Base-by-base conservation (phyloP, 108 stramenopile species). In the Pseudonitzschia multiseries region DNA sequence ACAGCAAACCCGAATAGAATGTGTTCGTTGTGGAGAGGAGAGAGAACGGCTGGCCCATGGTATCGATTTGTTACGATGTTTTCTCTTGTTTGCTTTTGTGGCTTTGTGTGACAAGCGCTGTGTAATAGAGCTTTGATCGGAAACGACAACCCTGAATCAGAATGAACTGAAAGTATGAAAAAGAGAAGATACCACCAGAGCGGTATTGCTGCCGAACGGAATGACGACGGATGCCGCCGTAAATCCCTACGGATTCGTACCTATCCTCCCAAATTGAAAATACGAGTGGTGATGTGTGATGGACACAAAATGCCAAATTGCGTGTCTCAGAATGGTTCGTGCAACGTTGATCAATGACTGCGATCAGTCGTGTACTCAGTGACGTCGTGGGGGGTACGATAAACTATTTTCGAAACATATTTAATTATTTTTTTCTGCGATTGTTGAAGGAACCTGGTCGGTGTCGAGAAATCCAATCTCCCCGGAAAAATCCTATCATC, bases 1-100 rank as follows among this genome's bases (percentile, higher is more conserved):
- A 80, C 60, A 89, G 86, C 57, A 93, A 83, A 8, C 92, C 92
- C 24, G 79, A 73, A 74, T 93, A 93, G 72, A 81, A 93, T 62
- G 86, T 87, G 4, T 79, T 44, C 14, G 89, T 89, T 63, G 86
- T 82, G 21, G 75, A 77, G 22, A 79, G 60, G 46, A 79, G 46
- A 41, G 78, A 79, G 41, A 79, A 57, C 24, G 68, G 57, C 62
- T 73, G 78, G 32, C 78, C 78, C 78, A 79, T 79, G 54, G 20
- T 77, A 59, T 59, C 26, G 29, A 26, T 10, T 18, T 48, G 46
- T 48, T 14, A 10, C 18, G 46, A 14, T 59, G n/a, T 27, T 31
- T 6, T 27, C 0, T 59, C 0, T 31, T 59, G 57, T 59, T 14
- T 14, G 21, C 5, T 59, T 48, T 48, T 48, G 46, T 14, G 36